Evolutionary conservation across 1,284 basidiomycete species (phyloP).

Genomic region (Vanrija sp.): DNA sequence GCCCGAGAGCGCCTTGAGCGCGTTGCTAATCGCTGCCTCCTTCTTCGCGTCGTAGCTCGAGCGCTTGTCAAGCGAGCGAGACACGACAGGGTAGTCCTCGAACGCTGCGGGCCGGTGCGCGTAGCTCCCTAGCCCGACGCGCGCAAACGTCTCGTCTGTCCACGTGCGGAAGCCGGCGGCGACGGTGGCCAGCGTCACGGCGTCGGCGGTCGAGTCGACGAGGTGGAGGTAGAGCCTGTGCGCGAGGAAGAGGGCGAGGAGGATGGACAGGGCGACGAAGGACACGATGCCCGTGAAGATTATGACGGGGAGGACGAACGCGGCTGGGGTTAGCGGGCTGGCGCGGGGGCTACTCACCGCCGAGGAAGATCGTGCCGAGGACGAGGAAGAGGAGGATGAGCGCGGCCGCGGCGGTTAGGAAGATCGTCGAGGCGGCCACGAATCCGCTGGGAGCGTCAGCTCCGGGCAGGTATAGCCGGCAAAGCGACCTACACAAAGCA

Average conservation of each 20-base stretch:
- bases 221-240: conserved; percentile 41
- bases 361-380: conserved; percentile 21
- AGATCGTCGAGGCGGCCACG: conserved; percentile 16
- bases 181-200: not conserved
- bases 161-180: conserved; percentile 8
- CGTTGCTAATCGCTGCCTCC: not conserved
- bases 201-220: not conserved
- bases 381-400: conserved; percentile 24
- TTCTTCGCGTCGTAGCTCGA: too few species aligned
- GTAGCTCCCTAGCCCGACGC: conserved; percentile 13
- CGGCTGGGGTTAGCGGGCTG: conserved; percentile 13
- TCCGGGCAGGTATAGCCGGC: not conserved
- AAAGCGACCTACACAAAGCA: conserved; percentile 27
- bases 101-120: not conserved
- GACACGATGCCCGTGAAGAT: conserved; percentile 33
- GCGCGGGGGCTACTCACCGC: conserved; percentile 14
- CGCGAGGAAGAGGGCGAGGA: conserved; percentile 36
- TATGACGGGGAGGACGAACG: conserved; percentile 36
- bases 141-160: conserved; percentile 27
- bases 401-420: conserved; percentile 22
- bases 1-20: not conserved
- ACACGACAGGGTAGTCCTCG: not conserved
- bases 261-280: conserved; percentile 19
- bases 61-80: too few species aligned
- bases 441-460: conserved; percentile 23